Evolutionary conservation across 169 alveolate species (phyloP).

Genomic region (Perkinsus marinus): DNA sequence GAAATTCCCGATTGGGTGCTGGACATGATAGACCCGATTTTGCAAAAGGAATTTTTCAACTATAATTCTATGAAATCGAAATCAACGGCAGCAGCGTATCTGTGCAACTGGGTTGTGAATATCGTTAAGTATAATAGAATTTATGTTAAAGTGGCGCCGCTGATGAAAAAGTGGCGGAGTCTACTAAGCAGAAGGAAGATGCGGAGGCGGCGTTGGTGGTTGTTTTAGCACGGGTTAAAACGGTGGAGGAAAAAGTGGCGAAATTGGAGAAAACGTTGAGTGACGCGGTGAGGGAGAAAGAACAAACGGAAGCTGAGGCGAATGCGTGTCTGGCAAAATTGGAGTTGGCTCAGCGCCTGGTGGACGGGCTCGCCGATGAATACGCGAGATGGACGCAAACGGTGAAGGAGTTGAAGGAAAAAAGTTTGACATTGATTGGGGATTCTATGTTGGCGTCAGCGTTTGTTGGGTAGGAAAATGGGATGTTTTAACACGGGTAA

Average conservation of each 20-base stretch:
- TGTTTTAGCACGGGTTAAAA: slow-evolving; percentile 69
- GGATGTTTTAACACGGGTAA: neutral
- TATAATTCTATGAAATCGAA: slow-evolving; percentile 78
- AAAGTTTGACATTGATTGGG: slow-evolving; percentile 74
- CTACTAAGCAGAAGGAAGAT: slow-evolving; percentile 65
- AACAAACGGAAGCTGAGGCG: slow-evolving; percentile 71
- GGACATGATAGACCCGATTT: slow-evolving; percentile 62
- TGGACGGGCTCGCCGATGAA: slow-evolving; percentile 83
- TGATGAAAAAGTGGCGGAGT: slow-evolving; percentile 73
- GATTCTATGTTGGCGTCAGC: slow-evolving; percentile 83
- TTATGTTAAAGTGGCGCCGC: slow-evolving; percentile 79
- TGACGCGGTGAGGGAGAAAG: slow-evolving; percentile 72
- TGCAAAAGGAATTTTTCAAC: slow-evolving; percentile 71
- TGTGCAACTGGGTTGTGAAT: slow-evolving; percentile 82
- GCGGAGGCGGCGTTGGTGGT: slow-evolving; percentile 78
- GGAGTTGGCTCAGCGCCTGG: slow-evolving; percentile 79
- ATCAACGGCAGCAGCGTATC: slow-evolving; percentile 82
- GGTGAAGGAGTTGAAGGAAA: slow-evolving; percentile 64
- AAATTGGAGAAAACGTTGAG: slow-evolving; percentile 63
- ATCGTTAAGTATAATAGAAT: slow-evolving; percentile 79
- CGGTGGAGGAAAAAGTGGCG: slow-evolving; percentile 55
- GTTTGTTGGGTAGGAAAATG: slow-evolving; percentile 51
- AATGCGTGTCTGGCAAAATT: slow-evolving; percentile 67
- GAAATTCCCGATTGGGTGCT: slow-evolving; percentile 80
- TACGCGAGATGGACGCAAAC: slow-evolving; percentile 86